These are phyloP conservation scores for Glonium stellatum DNA, from an alignment of 495 filamentous ascomycete genomes.

Conservation along the genomic window DNA sequence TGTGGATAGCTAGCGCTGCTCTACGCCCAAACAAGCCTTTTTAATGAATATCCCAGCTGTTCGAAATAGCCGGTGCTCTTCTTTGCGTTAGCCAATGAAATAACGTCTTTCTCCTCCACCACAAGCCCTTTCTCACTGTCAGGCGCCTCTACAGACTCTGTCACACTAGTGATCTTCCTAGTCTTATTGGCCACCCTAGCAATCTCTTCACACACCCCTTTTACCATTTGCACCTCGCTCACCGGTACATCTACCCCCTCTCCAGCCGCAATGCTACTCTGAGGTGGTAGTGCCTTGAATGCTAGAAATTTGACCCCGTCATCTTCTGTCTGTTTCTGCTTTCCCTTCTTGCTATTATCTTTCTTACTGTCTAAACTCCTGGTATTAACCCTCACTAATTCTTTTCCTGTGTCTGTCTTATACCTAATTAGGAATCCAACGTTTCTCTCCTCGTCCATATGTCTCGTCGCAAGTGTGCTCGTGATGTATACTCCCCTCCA, in stretches of 20 bases:
- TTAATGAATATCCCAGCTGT: constrained; percentile 74
- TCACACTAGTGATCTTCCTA: constrained; percentile 2
- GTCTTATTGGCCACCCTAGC: constrained; percentile 37
- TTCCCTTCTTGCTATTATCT: constrained; percentile 24
- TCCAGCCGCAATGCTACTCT: constrained; percentile 39
- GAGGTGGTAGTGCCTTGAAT: constrained; percentile 59
- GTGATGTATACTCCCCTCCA: constrained; percentile 83
- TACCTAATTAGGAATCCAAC: constrained; percentile 78
- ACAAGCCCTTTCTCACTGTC: constrained; percentile 34
- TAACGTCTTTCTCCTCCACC: constrained; percentile 69
- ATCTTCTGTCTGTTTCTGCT: constrained; percentile 1
- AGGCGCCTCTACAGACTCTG: constrained; percentile 3
- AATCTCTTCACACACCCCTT: constrained; percentile 59
- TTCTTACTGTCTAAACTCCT: constrained; percentile 61
- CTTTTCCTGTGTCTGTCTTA: constrained; percentile 51
- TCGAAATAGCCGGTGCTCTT: constrained; percentile 82
- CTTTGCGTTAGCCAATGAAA: constrained; percentile 75
- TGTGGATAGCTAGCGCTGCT: not conserved
- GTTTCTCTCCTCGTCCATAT: constrained; percentile 69
- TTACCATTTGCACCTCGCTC: constrained; percentile 64
- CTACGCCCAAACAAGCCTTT: constrained; percentile 86
- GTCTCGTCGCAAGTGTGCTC: constrained; percentile 64
- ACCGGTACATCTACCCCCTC: constrained; percentile 36
- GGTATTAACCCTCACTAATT: constrained; percentile 74
- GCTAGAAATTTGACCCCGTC: constrained; percentile 43